Conservation (phyloP, 345 rosid genomes). For the Sisymbrium irio region DNA sequence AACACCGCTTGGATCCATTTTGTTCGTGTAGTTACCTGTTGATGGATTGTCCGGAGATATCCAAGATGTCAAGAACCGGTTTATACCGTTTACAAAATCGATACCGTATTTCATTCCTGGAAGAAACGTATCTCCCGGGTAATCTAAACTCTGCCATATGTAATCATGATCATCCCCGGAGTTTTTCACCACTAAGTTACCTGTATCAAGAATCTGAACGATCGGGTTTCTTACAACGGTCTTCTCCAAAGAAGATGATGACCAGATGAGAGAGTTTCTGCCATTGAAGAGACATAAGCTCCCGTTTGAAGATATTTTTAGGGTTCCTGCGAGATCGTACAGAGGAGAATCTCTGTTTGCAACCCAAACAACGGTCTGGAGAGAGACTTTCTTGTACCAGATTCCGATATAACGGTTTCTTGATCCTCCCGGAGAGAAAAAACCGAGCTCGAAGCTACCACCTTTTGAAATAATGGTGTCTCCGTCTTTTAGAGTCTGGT, state of each 20-base stretch:
- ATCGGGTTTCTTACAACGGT: slow-evolving; percentile 31
- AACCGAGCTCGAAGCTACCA: slow-evolving; percentile 32
- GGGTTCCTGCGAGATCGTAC: slow-evolving; percentile 48
- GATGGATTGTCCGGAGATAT: slow-evolving; percentile 59
- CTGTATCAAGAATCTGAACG: slow-evolving; percentile 60
- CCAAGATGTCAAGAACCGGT: slow-evolving; percentile 69
- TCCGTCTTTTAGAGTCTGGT: slow-evolving; percentile 32
- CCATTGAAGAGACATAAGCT: slow-evolving; percentile 38
- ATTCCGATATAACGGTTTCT: slow-evolving; percentile 34
- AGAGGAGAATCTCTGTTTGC: slow-evolving; percentile 83
- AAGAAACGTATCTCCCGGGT: slow-evolving; percentile 72
- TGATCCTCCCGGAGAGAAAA: slow-evolving; percentile 35
- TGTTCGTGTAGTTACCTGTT: slow-evolving; percentile 55
- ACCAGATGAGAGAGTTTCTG: slow-evolving; percentile 45
- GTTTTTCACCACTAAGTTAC: slow-evolving; percentile 69
- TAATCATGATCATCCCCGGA: slow-evolving; percentile 29
- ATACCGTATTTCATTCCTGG: slow-evolving; percentile 81
- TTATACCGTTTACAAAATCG: slow-evolving; percentile 46
- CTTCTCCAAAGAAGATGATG: slow-evolving; percentile 35
- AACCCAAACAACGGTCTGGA: slow-evolving; percentile 41
- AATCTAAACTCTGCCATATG: slow-evolving; percentile 87
- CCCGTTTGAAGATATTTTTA: slow-evolving; percentile 43
- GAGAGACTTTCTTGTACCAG: slow-evolving; percentile 36
- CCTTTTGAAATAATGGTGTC: slow-evolving; percentile 33
- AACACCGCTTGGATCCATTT: slow-evolving; percentile 56